A percentile compares a stretch with the other conserved stretches of the same genome.
phyloP scores from a whole-genome alignment of 2,329 filamentous ascomycete genomes.

The Neopestalotiopsis rosae region DNA sequence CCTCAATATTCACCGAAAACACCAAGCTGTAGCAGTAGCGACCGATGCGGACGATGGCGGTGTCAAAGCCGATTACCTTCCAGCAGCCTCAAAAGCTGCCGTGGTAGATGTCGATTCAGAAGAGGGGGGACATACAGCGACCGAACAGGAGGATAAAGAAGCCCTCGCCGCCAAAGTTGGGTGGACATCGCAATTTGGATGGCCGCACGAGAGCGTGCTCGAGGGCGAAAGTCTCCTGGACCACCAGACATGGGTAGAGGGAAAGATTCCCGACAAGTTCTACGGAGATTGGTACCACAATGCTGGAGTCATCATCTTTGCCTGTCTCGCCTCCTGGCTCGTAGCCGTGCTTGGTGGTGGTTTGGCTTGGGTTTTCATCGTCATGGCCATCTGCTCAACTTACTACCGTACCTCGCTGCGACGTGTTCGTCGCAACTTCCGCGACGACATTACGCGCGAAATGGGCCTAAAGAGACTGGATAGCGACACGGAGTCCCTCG shows the following conservation, averaged over 20 bases:
- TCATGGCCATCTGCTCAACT: slow-evolving; percentile 91
- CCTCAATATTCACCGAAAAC: slow-evolving; percentile 65
- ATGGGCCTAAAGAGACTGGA: slow-evolving; percentile 87
- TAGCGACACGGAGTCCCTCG: slow-evolving; percentile 87
- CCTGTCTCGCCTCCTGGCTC: slow-evolving; percentile 88
- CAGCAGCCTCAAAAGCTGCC: slow-evolving; percentile 73
- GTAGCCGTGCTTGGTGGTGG: slow-evolving; percentile 89
- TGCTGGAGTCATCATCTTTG: slow-evolving; percentile 89
- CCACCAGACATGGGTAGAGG: slow-evolving; percentile 86
- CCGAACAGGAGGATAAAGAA: slow-evolving; percentile 60
- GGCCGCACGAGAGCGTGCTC: slow-evolving; percentile 61
- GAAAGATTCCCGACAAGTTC: slow-evolving; percentile 83
- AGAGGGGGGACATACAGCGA: slow-evolving; percentile 53
- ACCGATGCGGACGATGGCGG: slow-evolving; percentile 81
- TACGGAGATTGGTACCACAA: slow-evolving; percentile 99
- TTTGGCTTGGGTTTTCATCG: slow-evolving; percentile 87
- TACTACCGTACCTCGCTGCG: slow-evolving; percentile 97
- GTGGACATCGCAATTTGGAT: slow-evolving; percentile 88
- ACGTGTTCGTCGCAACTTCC: slow-evolving; percentile 91
- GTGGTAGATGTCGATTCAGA: slow-evolving; percentile 62
- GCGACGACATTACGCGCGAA: slow-evolving; percentile 90
- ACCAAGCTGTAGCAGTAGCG: slow-evolving; percentile 71
- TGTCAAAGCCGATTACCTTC: slow-evolving; percentile 76
- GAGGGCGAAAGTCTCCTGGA: slow-evolving; percentile 76
- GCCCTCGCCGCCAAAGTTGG: slow-evolving; percentile 68